Base-by-base conservation (phyloP, 345 rosid species). In the Linum tenue region DNA sequence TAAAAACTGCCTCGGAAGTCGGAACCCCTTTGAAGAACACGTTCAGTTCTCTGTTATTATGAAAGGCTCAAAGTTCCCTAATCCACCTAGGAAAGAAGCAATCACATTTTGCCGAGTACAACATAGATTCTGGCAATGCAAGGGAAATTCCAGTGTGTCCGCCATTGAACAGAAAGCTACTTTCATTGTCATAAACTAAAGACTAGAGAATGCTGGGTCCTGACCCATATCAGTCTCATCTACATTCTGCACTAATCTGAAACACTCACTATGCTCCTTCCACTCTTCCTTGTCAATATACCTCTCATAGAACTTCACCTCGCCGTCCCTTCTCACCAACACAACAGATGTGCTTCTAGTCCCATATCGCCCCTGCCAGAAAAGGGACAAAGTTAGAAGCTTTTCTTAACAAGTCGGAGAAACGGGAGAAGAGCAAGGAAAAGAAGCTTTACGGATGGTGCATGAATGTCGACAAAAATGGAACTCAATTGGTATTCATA, bases 301-400 rank as follows among this genome's bases (percentile, higher is more conserved):
- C 79, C 68, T 85, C 77, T 87, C 91, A 41, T 74, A 75, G 60
- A 89, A 83, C 60, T 67, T 65, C 3, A 78, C 78, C 67, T 78
- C 81, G 62, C 94, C 81, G 56, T 51, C 73, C 12, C 81, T 62
- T 70, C 72, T 80, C 70, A 81, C 81, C 50, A 69, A 74, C 71
- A 87, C 50, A 0, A 81, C 83, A 0, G 88, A 80, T 55, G 70
- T 88, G 79, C 90, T 90, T 81, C 94, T 81, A 11, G 91, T 90
- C 65, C 97, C 91, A 69, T 79, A 82, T 39, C 69, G 77, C 36
- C 94, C 91, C 94, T 86, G 75, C 67, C 61, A 17, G 38, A 50
- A 0, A 15, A 14, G 63, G 2, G 0, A 9, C 7, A 57, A 14
- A 71, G 67, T 37, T 12, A 2, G 3, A 12, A 37, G 2, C 4